A percentile compares a stretch with the other conserved stretches of the same genome.
phyloP scores from a whole-genome alignment of 805 yeast species.

The Ascoidea tarda region DNA sequence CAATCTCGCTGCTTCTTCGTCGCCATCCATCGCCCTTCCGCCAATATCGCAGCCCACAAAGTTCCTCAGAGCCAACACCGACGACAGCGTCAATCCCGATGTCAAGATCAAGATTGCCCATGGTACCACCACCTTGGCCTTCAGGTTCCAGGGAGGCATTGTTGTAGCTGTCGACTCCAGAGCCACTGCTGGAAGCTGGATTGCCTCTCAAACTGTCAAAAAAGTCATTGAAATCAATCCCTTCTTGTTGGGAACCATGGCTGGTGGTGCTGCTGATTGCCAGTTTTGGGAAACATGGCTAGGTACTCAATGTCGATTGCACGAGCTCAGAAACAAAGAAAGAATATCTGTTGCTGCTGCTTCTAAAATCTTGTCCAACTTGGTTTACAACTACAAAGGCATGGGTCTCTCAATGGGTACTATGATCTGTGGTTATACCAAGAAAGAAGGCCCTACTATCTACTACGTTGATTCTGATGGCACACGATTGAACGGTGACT shows the following conservation, averaged over 20 bases:
- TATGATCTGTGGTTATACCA: conserved; percentile 95
- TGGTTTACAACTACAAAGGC: conserved; percentile 90
- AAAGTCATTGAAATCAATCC: conserved; percentile 96
- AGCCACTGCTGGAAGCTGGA: conserved; percentile 97
- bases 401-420: conserved; percentile 99
- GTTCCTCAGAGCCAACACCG: conserved; percentile 95
- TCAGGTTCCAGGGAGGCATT: conserved; percentile 91
- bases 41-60: conserved; percentile 84
- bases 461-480: conserved; percentile 97
- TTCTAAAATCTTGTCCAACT: conserved; percentile 78
- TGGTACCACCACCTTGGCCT: conserved; percentile 97
- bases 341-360: conserved; percentile 96
- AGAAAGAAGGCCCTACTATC: conserved; percentile 89
- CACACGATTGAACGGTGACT: conserved; percentile 83
- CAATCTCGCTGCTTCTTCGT: conserved; percentile 11
- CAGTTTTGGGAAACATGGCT: conserved; percentile 99
- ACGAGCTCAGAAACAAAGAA: conserved; percentile 88
- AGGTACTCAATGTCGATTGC: conserved; percentile 90
- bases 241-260: conserved; percentile 91
- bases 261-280: conserved; percentile 99
- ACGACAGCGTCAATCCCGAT: conserved; percentile 84
- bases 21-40: conserved; percentile 59
- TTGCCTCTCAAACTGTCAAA: conserved; percentile 95
- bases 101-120: conserved; percentile 94
- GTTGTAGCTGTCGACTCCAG: conserved; percentile 95